Evolutionary conservation across 176 grass and related monocot genomes (phyloP), one percentile per base, ranked within the genome.

Genomic region (Zoysia pacifica): DNA sequence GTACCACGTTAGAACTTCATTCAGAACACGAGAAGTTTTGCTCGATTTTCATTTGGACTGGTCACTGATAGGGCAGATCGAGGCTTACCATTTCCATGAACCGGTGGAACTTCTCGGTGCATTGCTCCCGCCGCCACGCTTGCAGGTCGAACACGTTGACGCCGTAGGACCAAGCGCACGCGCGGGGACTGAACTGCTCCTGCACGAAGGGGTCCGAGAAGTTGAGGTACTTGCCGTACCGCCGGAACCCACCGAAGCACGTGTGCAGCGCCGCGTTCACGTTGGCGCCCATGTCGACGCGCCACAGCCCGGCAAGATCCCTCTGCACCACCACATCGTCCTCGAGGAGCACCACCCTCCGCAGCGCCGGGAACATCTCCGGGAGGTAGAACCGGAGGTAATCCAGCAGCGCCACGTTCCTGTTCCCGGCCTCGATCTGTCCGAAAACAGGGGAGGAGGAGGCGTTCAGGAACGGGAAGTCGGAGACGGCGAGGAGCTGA

Each of bases 261-360:
- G 86, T 97, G 76, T 97, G 69, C 28, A 97, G 73, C 44, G 91
- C 94, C 42, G 85, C 91, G 60, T 97, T 97, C 11, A 88, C 94
- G 80, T 66, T 86, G 39, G 83, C 89, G 12, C 87, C 91, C 73
- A 97, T 72, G 86, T 94, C 91, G 65, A 91, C 9, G 56, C 46
- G 80, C 89, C 91, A 97, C 62, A 97, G 80, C 37, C 85, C 88
- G 4, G 76, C 84, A 14, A 97, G 81, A 64, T 97, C 94, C 77
- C 86, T 84, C 82, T 97, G 94, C 78, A 93, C 94, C 60, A 97
- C 94, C 64, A 94, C 91, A 48, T 97, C 94, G 82, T 97, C 94
- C 81, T 97, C 94, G 61, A 94, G 74, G 61, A 94, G 85, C 70
- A 97, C 82, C 46, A 97, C 76, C 77, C 89, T 71, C 69, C 63